These are phyloP conservation scores for Chlorella sp. DNA, from an alignment of 139 green algal genomes.

Conservation along the genomic window DNA sequence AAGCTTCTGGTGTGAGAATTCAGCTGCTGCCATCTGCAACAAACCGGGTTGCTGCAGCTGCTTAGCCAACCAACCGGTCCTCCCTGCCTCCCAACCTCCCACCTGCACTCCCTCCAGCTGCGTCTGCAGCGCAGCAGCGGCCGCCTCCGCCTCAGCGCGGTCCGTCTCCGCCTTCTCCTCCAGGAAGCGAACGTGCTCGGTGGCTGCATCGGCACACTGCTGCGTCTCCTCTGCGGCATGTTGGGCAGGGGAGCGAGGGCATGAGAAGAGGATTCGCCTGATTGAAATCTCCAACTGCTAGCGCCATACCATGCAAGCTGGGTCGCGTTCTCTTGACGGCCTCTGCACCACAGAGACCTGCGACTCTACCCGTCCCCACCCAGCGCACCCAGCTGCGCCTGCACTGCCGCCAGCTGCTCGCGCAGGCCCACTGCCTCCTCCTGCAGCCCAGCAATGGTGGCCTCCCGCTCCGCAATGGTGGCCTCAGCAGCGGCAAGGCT, in stretches of 20 bases:
- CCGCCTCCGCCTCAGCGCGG: slow-evolving; percentile 46
- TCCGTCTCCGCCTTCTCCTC: slow-evolving; percentile 72
- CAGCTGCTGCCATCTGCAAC: too few relatives aligned
- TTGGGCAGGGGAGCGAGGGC: background rate
- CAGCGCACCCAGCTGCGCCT: slow-evolving; percentile 55
- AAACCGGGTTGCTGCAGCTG: too few relatives aligned
- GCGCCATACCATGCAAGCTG: too few relatives aligned
- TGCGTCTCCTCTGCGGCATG: slow-evolving; percentile 69
- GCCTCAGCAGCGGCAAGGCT: slow-evolving; percentile 8
- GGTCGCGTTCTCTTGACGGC: too few relatives aligned
- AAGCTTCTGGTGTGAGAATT: too few relatives aligned
- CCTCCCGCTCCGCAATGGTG: slow-evolving; percentile 29
- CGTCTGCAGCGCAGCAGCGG: background rate
- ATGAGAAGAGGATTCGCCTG: too few relatives aligned
- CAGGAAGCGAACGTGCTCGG: slow-evolving; percentile 68
- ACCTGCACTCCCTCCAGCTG: slow-evolving; percentile 13
- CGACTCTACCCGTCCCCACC: too few relatives aligned
- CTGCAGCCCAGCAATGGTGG: slow-evolving; percentile 13
- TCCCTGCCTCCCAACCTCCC: too few relatives aligned
- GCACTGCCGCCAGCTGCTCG: slow-evolving; percentile 39
- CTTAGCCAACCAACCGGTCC: too few relatives aligned
- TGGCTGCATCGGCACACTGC: slow-evolving; percentile 70
- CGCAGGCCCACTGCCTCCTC: slow-evolving; percentile 16
- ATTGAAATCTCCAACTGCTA: too few relatives aligned
- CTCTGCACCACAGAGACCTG: too few relatives aligned